Evolutionary conservation across 805 yeast species (phyloP).

Genomic region (Metschnikowia reukaufii): DNA sequence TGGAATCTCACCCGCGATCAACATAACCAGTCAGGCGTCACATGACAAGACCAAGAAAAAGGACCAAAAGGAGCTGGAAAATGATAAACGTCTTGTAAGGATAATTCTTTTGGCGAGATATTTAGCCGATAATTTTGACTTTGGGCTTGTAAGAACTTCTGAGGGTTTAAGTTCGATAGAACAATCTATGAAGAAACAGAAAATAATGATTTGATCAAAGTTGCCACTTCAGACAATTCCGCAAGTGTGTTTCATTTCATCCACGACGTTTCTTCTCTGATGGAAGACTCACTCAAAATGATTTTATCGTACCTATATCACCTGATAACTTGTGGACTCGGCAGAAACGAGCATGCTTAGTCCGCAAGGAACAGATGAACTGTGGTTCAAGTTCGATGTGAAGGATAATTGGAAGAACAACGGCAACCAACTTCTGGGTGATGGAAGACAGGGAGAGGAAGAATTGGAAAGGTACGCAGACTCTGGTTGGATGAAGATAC

Average conservation of each 20-base stretch:
- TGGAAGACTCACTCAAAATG: conserved; percentile 41
- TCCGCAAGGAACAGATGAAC: conserved; percentile 28
- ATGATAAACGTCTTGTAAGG: conserved; percentile 51
- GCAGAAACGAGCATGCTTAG: conserved; percentile 11
- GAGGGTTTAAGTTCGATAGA: conserved; percentile 44
- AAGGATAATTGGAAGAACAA: conserved; percentile 10
- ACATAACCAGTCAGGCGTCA: conserved; percentile 30
- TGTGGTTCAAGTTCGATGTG: conserved; percentile 22
- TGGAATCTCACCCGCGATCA: conserved; percentile 45
- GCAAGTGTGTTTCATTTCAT: conserved; percentile 26
- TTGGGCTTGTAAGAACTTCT: conserved; percentile 52
- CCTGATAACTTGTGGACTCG: conserved; percentile 28
- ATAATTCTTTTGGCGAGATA: conserved; percentile 51
- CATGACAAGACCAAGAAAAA: conserved; percentile 17
- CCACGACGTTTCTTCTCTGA: conserved; percentile 41
- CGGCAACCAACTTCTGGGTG: conserved; percentile 25
- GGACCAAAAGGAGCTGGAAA: conserved; percentile 39
- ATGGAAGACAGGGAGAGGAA: conserved; percentile 25
- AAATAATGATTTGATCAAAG: conserved; percentile 24
- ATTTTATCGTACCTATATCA: conserved; percentile 38
- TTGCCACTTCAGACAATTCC: conserved; percentile 19
- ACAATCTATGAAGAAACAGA: conserved; percentile 25
- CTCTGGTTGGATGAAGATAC: conserved; percentile 33
- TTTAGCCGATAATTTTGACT: conserved; percentile 51
- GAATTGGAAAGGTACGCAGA: conserved; percentile 27